These are phyloP conservation scores for Phytophthora palmivora DNA, from an alignment of 352 stramenopile genomes.

Conservation along the genomic window DNA sequence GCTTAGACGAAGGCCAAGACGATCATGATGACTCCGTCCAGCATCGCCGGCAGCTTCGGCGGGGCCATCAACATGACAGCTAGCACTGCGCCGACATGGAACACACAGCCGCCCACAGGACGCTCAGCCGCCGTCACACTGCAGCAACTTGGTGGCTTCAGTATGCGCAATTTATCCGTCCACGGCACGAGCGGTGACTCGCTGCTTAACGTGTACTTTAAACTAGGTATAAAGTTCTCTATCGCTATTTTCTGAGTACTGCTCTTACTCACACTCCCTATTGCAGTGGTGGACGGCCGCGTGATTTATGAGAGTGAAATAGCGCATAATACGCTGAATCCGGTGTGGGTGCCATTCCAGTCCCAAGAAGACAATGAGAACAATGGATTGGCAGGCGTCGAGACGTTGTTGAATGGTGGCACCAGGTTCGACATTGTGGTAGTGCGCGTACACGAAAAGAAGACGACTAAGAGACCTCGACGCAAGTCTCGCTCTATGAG, in stretches of 20 bases:
- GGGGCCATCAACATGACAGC: slow-evolving; percentile 43
- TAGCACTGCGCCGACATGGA: slow-evolving; percentile 36
- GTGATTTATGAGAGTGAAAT: slow-evolving; percentile 83
- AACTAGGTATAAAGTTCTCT: slow-evolving; percentile 51
- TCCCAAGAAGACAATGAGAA: slow-evolving; percentile 41
- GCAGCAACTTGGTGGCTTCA: slow-evolving; percentile 78
- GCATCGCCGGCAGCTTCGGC: slow-evolving; percentile 48
- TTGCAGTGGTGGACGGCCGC: slow-evolving; percentile 66
- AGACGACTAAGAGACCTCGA: slow-evolving; percentile 43
- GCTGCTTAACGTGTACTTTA: slow-evolving; percentile 82
- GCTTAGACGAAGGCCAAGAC: background rate
- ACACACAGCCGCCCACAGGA: slow-evolving; percentile 19
- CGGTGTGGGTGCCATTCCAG: slow-evolving; percentile 85
- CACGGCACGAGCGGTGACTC: slow-evolving; percentile 45
- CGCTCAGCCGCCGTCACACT: slow-evolving; percentile 59
- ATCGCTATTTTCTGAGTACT: background rate
- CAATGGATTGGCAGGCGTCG: slow-evolving; percentile 36
- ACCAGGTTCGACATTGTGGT: slow-evolving; percentile 75
- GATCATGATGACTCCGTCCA: slow-evolving; percentile 48
- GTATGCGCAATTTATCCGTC: slow-evolving; percentile 81
- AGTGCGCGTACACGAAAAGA: slow-evolving; percentile 63
- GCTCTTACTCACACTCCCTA: background rate
- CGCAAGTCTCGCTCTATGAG: slow-evolving; percentile 60
- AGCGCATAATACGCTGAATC: slow-evolving; percentile 73
- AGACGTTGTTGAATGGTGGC: slow-evolving; percentile 54